These are phyloP conservation scores for Leptodermis oblonga DNA, from an alignment of 257 asterid genomes.

Conservation along the genomic window DNA sequence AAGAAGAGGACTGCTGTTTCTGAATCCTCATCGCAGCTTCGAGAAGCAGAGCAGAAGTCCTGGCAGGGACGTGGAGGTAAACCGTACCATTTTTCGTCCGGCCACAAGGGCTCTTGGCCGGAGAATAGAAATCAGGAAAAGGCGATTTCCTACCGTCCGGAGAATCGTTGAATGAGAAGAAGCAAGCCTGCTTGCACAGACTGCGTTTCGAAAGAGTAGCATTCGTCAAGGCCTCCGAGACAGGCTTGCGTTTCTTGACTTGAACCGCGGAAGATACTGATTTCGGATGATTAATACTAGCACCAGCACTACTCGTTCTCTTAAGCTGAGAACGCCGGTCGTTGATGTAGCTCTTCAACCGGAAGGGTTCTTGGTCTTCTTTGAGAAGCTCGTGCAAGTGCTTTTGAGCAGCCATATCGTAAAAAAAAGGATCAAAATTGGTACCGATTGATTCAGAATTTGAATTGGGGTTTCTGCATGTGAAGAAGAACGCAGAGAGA, in stretches of 20 bases:
- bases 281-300: slow-evolving; percentile 8
- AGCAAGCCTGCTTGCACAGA: slow-evolving; percentile 55
- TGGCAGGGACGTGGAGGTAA: slow-evolving; percentile 58
- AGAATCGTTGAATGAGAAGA: slow-evolving; percentile 51
- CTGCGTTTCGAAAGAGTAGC: slow-evolving; percentile 20
- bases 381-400: slow-evolving; percentile 59
- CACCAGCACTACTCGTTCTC: background rate
- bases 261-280: slow-evolving; percentile 25
- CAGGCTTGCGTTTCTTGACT: slow-evolving; percentile 33
- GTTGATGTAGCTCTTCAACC: slow-evolving; percentile 44
- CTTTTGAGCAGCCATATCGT: slow-evolving; percentile 26
- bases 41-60: slow-evolving; percentile 58
- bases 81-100: slow-evolving; percentile 38
- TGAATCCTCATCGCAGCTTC: slow-evolving; percentile 89
- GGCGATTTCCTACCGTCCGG: slow-evolving; percentile 58
- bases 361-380: slow-evolving; percentile 86
- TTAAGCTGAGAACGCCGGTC: slow-evolving; percentile 44
- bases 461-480: slow-evolving; percentile 14
- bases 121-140: slow-evolving; percentile 42
- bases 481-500: background rate
- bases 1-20: slow-evolving; percentile 33
- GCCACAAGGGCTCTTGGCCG: slow-evolving; percentile 42
- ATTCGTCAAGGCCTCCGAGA: slow-evolving; percentile 9
- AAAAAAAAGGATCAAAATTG: background rate
- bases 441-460: background rate